Evolutionary conservation across 345 rosid genomes (phyloP), one percentile per base, ranked within the genome.

Genomic region (Pelargonium nanum): DNA sequence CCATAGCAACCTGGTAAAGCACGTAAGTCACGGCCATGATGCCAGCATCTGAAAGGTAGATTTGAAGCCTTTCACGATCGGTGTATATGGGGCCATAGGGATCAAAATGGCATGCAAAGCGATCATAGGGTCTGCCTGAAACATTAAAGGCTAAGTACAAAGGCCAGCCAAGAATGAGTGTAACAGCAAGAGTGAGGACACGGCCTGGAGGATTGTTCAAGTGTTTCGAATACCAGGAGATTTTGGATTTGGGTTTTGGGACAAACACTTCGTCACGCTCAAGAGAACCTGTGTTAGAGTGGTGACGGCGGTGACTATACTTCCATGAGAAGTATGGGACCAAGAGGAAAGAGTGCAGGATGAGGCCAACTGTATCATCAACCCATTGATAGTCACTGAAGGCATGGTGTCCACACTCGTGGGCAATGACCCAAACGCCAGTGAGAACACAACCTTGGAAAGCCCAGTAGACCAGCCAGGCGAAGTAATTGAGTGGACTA

Each of bases 351-450:
- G 91, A 82, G 69, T 85, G 91, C 60, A 85, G 85, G 69, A 78
- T 20, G 0, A 80, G 53, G 25, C 91, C 91, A 19, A 82, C 84
- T 0, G 70, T 59, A 64, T 85, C 83, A 22, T 85, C 87, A 3
- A 82, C 69, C 82, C 76, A 77, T 51, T 73, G 78, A 68, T 78
- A 68, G 62, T 78, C 84, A 60, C 87, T 85, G 55, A 82, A 85
- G 59, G 91, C 85, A 55, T 85, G 87, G 72, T 85, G 91, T 9
- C 90, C 87, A 50, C 90, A 85, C 66, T 85, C 90, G 25, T 85
- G 90, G 19, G 80, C 85, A 7, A 85, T 68, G 57, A 85, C 87
- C 87, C 87, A 82, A 58, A 82, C 69, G 6, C 84, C 85, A 0
- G 85, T 82, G 66, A 73, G 78, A 60, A 77, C 58, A 51, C 81